phyloP scores from a whole-genome alignment of 129 eudicot species.

The Erigeron canadensis region DNA sequence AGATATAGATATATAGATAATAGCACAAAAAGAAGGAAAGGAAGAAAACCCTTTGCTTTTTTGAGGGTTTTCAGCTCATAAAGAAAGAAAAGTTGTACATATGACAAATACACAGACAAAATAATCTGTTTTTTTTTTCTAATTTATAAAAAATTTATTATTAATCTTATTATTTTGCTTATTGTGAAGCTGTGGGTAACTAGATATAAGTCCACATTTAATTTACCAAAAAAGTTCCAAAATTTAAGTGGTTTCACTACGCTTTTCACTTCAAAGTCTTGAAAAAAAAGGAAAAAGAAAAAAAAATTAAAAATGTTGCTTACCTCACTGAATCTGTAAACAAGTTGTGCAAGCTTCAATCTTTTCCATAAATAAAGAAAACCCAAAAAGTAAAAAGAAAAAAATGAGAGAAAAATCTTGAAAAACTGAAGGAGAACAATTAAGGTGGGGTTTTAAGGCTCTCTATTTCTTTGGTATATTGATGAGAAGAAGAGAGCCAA shows the following conservation, averaged over 20 bases:
- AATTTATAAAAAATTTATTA: background rate
- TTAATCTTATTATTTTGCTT: background rate
- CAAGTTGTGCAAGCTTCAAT: constrained; percentile 14
- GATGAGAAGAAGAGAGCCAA: constrained; percentile 33
- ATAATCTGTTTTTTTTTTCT: constrained; percentile 9
- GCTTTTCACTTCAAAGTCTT: constrained; percentile 6
- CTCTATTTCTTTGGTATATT: constrained; percentile 29
- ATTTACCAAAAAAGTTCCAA: constrained; percentile 6
- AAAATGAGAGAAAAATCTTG: background rate
- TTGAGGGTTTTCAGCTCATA: constrained; percentile 30
- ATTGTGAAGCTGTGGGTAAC: constrained; percentile 5
- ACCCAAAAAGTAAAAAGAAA: constrained; percentile 4
- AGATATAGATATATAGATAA: constrained; percentile 7
- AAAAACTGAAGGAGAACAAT: background rate
- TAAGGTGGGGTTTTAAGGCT: constrained; percentile 25
- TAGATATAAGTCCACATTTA: background rate
- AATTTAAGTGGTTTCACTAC: constrained; percentile 10
- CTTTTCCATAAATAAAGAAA: constrained; percentile 15
- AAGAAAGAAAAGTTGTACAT: constrained; percentile 28
- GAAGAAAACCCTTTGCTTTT: constrained; percentile 27
- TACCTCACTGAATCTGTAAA: constrained; percentile 26
- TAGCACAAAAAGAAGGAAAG: constrained; percentile 5
- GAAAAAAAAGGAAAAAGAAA: constrained; percentile 3
- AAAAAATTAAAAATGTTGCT: constrained; percentile 17
- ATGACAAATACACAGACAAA: constrained; percentile 33